Evolutionary conservation across 441 rosid genomes (phyloP).

Genomic region (Erysimum cheiri): DNA sequence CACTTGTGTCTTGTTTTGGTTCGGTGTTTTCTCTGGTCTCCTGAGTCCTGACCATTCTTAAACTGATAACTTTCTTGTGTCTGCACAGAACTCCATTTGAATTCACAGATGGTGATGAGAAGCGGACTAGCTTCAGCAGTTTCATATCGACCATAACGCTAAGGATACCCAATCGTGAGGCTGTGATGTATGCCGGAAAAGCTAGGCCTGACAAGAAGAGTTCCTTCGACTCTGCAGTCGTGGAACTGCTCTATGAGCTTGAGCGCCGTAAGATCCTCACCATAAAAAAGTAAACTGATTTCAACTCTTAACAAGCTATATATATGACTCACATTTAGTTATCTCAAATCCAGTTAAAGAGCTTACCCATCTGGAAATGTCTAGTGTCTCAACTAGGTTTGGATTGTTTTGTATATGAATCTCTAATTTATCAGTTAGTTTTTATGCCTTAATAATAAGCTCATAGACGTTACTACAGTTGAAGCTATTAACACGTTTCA

Average conservation of each 20-base stretch:
- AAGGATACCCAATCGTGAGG: slow-evolving; percentile 58
- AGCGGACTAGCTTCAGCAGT: slow-evolving; percentile 55
- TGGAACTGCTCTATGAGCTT: slow-evolving; percentile 65
- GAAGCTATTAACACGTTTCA: slow-evolving; percentile 72
- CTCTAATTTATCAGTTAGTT: slow-evolving; percentile 3
- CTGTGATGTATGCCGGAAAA: slow-evolving; percentile 61
- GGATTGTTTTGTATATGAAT: slow-evolving; percentile 7
- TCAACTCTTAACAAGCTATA: not conserved
- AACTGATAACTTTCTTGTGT: slow-evolving; percentile 7
- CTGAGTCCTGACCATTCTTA: not conserved
- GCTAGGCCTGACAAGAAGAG: slow-evolving; percentile 86
- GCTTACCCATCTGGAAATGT: slow-evolving; percentile 5
- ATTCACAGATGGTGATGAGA: slow-evolving; percentile 54
- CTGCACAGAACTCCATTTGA: slow-evolving; percentile 56
- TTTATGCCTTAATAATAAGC: slow-evolving; percentile 70
- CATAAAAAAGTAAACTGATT: slow-evolving; percentile 41
- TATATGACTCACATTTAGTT: slow-evolving; percentile 14
- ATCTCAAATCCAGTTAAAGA: not conserved
- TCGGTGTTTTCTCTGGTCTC: not conserved
- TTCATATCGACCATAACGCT: slow-evolving; percentile 60
- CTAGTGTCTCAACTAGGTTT: slow-evolving; percentile 16
- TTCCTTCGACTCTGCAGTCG: slow-evolving; percentile 82
- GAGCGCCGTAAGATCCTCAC: slow-evolving; percentile 55
- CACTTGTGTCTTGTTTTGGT: slow-evolving; percentile 4
- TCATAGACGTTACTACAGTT: slow-evolving; percentile 74